These are phyloP conservation scores for Wickerhamiella musiphila DNA, from an alignment of 805 yeast genomes.

Conservation along the genomic window DNA sequence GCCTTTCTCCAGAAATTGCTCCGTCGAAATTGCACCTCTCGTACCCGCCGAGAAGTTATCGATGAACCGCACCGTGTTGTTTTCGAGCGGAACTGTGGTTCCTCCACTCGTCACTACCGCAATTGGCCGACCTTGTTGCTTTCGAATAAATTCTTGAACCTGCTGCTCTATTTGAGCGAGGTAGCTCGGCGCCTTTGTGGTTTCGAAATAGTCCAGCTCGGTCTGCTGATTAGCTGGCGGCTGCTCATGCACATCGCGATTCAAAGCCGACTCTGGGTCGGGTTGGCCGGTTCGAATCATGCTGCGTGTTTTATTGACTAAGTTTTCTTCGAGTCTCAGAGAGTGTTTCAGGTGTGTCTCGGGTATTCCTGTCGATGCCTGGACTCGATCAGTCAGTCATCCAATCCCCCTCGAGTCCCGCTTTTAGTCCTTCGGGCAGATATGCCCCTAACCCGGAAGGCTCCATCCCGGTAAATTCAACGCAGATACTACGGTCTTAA, in stretches of 20 bases:
- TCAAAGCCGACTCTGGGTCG: slow-evolving; percentile 56
- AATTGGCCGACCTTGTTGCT: slow-evolving; percentile 35
- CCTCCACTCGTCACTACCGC: slow-evolving; percentile 93
- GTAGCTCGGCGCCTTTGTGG: slow-evolving; percentile 59
- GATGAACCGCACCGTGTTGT: slow-evolving; percentile 89
- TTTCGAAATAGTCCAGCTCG: slow-evolving; percentile 59
- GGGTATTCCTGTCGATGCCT: no score
- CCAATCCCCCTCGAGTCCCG: no score
- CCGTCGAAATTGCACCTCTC: slow-evolving; percentile 93
- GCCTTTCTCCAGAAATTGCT: slow-evolving; percentile 66
- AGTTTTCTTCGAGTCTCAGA: neutral
- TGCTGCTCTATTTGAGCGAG: slow-evolving; percentile 41
- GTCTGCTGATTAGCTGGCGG: slow-evolving; percentile 57
- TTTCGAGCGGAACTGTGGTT: slow-evolving; percentile 92
- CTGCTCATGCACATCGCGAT: slow-evolving; percentile 53
- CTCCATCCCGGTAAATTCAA: no score
- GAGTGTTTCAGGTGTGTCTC: no score
- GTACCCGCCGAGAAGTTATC: slow-evolving; percentile 97
- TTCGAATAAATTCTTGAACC: slow-evolving; percentile 42
- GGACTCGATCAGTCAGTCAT: no score
- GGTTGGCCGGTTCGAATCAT: slow-evolving; percentile 49
- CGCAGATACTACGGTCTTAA: no score
- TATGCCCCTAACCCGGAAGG: no score
- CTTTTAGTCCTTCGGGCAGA: no score
- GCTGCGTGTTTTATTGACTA: neutral